Evolutionary conservation across 2,329 filamentous ascomycete genomes (phyloP).

Genomic region (Simplicillium aogashimaense): DNA sequence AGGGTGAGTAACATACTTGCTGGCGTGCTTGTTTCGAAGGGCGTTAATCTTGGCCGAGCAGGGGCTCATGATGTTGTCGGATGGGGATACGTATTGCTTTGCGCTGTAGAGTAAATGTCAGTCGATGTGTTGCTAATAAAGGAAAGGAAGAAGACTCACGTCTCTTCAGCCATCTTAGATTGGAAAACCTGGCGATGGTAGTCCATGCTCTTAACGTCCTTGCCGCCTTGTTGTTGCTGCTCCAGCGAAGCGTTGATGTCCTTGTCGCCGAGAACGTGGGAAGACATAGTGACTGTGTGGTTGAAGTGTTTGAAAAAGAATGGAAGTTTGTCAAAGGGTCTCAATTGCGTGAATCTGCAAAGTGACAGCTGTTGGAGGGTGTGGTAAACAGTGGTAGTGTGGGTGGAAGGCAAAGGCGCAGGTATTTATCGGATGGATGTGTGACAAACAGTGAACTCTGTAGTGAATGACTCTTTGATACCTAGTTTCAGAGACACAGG

Average conservation of each 20-base stretch:
- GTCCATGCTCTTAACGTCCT: constrained; percentile 59
- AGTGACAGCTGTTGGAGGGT: background rate
- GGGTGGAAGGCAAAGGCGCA: no score
- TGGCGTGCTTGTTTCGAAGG: constrained; percentile 69
- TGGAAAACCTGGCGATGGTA: constrained; percentile 69
- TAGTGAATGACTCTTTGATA: no score
- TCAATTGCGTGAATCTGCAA: no score
- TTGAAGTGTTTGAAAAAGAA: no score
- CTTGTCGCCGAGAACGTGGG: constrained; percentile 52
- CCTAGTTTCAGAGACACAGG: no score
- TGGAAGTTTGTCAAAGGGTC: no score
- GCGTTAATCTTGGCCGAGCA: constrained; percentile 75
- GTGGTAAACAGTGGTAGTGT: no score
- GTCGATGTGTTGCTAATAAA: constrained; percentile 1
- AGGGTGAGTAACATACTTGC: constrained; percentile 50
- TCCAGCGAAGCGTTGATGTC: constrained; percentile 51
- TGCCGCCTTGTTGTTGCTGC: constrained; percentile 19
- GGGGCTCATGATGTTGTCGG: constrained; percentile 83
- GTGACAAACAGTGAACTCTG: no score
- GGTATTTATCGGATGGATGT: no score
- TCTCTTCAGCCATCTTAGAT: constrained; percentile 57
- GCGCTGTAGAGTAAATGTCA: constrained; percentile 15
- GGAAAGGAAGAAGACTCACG: constrained; percentile 36
- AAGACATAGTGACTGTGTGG: constrained; percentile 43
- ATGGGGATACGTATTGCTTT: constrained; percentile 65